These are phyloP conservation scores for Beauveria sp. DNA, from an alignment of 2,329 filamentous ascomycete genomes.

Conservation along the genomic window DNA sequence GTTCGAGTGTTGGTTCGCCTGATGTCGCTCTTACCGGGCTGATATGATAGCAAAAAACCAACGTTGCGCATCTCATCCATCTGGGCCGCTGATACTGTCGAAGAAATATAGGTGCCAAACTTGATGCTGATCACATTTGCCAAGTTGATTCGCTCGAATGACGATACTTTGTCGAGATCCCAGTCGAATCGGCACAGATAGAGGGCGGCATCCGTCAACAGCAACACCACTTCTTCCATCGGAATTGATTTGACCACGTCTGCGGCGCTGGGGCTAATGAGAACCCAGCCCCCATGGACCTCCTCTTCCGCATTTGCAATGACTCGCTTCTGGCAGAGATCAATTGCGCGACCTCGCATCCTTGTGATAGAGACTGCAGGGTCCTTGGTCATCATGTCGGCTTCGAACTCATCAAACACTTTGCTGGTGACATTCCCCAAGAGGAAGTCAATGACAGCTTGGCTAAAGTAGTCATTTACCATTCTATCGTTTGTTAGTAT, in stretches of 20 bases:
- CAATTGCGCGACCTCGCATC: constrained; percentile 82
- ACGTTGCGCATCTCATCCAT: constrained; percentile 73
- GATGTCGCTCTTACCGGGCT: constrained; percentile 61
- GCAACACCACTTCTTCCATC: constrained; percentile 80
- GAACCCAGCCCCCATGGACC: constrained; percentile 80
- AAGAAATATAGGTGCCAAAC: constrained; percentile 84
- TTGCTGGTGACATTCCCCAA: constrained; percentile 78
- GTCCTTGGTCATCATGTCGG: constrained; percentile 86
- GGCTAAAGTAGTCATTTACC: constrained; percentile 95
- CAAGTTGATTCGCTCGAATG: constrained; percentile 80
- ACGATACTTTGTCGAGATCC: constrained; percentile 88
- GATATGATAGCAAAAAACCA: constrained; percentile 74
- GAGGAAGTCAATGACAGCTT: constrained; percentile 89
- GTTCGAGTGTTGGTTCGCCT: constrained; percentile 80
- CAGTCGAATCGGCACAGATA: constrained; percentile 93
- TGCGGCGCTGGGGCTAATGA: constrained; percentile 66
- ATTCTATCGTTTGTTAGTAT: constrained; percentile 54
- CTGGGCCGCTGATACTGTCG: constrained; percentile 70
- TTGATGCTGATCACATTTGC: constrained; percentile 65
- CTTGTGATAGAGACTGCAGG: constrained; percentile 80
- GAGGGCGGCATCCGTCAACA: constrained; percentile 76
- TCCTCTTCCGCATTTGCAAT: constrained; percentile 79
- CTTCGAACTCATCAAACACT: constrained; percentile 91
- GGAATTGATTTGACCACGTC: constrained; percentile 64
- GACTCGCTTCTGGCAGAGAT: constrained; percentile 79